Conservation (phyloP, 371 early-diverging fungal genomes). For the Rhizopus microsporus region DNA sequence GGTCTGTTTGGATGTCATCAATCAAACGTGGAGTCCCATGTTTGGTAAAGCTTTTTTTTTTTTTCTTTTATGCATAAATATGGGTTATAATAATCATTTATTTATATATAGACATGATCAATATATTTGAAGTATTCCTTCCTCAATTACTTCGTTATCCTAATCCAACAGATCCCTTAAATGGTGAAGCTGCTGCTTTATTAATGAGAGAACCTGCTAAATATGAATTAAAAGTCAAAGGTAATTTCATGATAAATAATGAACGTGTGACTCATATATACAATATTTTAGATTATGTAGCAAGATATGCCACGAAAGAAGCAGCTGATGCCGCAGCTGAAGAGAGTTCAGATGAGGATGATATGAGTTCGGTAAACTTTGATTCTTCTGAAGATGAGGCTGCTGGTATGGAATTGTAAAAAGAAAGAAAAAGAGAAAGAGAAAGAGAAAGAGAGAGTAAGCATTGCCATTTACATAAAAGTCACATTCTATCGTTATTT, state of each 20-base stretch:
- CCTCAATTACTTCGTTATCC: constrained; percentile 98
- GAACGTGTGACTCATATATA: not conserved
- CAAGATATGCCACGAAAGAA: constrained; percentile 86
- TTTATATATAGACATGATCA: constrained; percentile 82
- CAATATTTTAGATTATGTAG: constrained; percentile 70
- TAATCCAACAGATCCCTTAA: constrained; percentile 99
- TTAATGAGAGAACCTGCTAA: constrained; percentile 91
- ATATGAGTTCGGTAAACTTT: constrained; percentile 76
- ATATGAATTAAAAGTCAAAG: constrained; percentile 96
- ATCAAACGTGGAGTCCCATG: constrained; percentile 99
- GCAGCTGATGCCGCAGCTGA: constrained; percentile 83
- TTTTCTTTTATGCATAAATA: not conserved
- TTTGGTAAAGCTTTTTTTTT: constrained; percentile 69
- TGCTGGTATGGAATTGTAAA: constrained; percentile 72
- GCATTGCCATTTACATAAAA: too few species aligned
- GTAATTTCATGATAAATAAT: constrained; percentile 34
- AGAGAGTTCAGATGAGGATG: constrained; percentile 73
- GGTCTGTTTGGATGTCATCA: constrained; percentile 99
- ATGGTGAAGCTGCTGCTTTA: constrained; percentile 98
- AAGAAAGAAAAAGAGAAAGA: not conserved
- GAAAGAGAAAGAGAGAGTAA: too few species aligned
- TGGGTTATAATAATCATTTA: not conserved
- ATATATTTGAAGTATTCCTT: constrained; percentile 98
- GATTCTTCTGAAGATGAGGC: constrained; percentile 84
- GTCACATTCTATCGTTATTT: too few species aligned